Evolutionary conservation across 2,329 filamentous ascomycete genomes (phyloP).

Genomic region (Beauveria medogensis): DNA sequence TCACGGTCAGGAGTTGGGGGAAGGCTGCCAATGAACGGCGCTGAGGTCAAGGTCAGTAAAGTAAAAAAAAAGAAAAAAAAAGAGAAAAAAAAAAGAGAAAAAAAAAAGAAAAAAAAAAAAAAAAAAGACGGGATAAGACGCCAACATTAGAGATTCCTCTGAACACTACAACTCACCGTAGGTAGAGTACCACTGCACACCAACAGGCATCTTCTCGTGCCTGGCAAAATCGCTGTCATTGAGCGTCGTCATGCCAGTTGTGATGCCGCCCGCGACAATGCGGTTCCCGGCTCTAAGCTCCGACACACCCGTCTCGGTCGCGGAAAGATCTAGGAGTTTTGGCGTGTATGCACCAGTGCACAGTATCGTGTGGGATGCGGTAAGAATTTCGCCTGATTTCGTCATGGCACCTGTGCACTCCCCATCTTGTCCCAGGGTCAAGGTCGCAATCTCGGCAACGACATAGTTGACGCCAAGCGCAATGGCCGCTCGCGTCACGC

Average conservation of each 20-base stretch:
- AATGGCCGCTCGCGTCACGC: conserved; percentile 44
- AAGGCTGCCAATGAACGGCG: conserved; percentile 49
- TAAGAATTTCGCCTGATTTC: conserved; percentile 33
- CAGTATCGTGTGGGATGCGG: conserved; percentile 44
- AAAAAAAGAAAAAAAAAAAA: too few relatives aligned
- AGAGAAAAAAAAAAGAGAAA: too few relatives aligned
- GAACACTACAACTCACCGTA: conserved; percentile 18
- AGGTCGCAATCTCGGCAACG: conserved; percentile 38
- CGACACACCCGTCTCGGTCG: conserved; percentile 35
- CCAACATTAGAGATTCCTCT: not conserved
- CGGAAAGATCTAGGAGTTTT: conserved; percentile 44
- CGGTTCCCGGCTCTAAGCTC: conserved; percentile 44
- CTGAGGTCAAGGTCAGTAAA: conserved; percentile 27
- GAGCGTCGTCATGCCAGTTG: conserved; percentile 49
- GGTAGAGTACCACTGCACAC: conserved; percentile 33
- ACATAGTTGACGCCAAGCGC: conserved; percentile 52
- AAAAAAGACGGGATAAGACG: too few relatives aligned
- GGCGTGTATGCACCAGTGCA: conserved; percentile 52
- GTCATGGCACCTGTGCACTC: conserved; percentile 42
- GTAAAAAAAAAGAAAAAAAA: too few relatives aligned
- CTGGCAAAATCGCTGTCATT: conserved; percentile 35
- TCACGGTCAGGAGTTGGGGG: conserved; percentile 43
- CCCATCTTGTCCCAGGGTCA: conserved; percentile 38
- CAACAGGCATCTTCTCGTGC: conserved; percentile 42
- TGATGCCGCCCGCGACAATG: conserved; percentile 52